Percentiles rank a stretch among this genome's conserved stretches.
phyloP scores from a whole-genome alignment of 331 rosid genomes.

The Telfairia occidentalis region DNA sequence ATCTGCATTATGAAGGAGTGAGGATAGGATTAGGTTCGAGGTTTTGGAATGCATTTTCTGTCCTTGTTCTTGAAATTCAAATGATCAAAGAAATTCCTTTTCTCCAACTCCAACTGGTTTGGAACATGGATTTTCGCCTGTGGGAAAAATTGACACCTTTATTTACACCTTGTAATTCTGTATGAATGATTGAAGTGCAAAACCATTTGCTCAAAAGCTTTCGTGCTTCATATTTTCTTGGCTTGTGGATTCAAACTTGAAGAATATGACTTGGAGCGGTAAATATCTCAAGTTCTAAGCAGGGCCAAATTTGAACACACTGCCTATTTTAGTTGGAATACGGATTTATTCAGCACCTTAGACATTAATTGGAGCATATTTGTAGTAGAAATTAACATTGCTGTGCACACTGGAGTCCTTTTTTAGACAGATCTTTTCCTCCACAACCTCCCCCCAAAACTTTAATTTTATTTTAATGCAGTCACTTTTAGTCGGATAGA shows the following conservation, averaged over 20 bases:
- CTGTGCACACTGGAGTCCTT: not conserved
- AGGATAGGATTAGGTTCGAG: not conserved
- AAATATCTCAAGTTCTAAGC: not conserved
- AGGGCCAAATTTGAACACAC: not conserved
- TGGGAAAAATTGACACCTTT: not conserved
- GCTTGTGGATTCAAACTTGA: not conserved
- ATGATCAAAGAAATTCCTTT: not conserved
- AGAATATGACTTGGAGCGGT: not conserved
- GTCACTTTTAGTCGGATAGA: slow-evolving; percentile 95
- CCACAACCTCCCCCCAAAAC: not conserved
- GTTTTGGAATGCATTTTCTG: not conserved
- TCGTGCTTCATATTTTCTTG: not conserved
- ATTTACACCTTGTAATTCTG: not conserved
- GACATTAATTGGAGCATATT: no score
- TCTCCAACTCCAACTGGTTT: not conserved
- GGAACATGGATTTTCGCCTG: not conserved
- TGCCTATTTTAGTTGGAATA: no score
- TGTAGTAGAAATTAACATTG: no score
- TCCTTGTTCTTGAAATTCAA: not conserved
- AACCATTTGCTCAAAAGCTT: not conserved
- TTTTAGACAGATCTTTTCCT: not conserved
- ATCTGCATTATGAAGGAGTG: not conserved
- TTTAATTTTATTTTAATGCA: slow-evolving; percentile 22
- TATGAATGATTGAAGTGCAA: not conserved
- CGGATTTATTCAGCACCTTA: no score